Base-by-base conservation (phyloP, 768 basidiomycete species). In the Lentinula lateritia region DNA sequence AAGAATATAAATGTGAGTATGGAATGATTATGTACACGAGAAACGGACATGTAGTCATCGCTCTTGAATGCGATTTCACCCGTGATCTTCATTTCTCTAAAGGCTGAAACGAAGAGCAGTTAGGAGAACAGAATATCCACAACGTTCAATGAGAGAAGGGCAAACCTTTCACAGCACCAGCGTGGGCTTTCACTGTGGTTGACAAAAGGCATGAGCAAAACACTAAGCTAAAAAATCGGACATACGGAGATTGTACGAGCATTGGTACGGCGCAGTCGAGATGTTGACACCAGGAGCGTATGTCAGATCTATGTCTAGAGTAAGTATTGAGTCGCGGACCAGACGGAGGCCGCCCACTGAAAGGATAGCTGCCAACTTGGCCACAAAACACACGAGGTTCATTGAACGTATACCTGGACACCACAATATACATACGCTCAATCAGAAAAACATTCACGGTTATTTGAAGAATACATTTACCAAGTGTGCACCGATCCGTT, bases 1-100 rank as follows among this genome's bases (percentile, higher is more conserved):
- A 15, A 15, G 32, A 32, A 10, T 52, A 5, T 35, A 15, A 39
- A 39, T 36, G 12, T 8, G 43, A 15, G 18, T 12, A 58, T n/a
- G 16, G 10, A 46, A 52, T 18, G 16, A 54, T 18, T 10, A 52
- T 23, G 23, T 23, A 23, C 38, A 52, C 38, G 10, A 61, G 15
- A 52, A 12, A 61, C 73, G 28, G 65, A 80, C 80, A 80, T 74
- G 56, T 75, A 80, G 65, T 82, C 80, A 64, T 82, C 81, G 62
- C 78, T 82, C 68, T 84, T 84, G 68, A 81, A 79, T 0, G 80
- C 72, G 34, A 84, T 83, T 65, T 81, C 78, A 16, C 82, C 81
- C 52, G 74, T 61, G 20, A 80, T 81, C 13, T 75, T 75, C 75
- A 82, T 74, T 56, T 72, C 70, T 50, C 80, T 72, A 68, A 82